Evolutionary conservation across 2,329 filamentous ascomycete species (phyloP).

Genomic region (Cytospora chrysosperma): DNA sequence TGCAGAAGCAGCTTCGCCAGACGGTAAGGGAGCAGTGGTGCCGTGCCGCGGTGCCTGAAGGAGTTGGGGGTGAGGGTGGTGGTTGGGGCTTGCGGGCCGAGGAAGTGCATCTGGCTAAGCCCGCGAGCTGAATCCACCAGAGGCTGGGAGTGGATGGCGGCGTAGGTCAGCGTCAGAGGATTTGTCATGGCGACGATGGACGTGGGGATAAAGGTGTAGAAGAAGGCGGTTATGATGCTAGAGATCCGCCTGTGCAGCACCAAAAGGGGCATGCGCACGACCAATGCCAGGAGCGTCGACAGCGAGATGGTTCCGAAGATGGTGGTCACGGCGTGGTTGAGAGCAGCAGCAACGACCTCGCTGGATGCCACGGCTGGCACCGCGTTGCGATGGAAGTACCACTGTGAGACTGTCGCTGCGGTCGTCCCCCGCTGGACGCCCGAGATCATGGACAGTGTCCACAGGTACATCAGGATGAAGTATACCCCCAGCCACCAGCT

Average conservation of each 20-base stretch:
- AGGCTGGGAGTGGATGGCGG: constrained; percentile 87
- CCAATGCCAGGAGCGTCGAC: constrained; percentile 75
- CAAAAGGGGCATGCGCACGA: constrained; percentile 81
- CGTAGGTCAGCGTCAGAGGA: constrained; percentile 87
- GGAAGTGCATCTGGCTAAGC: constrained; percentile 77
- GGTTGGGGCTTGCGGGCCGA: constrained; percentile 70
- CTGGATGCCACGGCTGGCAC: constrained; percentile 73
- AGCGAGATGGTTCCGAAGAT: constrained; percentile 92
- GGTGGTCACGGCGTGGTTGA: constrained; percentile 78
- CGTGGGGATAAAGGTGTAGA: constrained; percentile 73
- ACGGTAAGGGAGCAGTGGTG: constrained; percentile 75
- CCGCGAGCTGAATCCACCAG: constrained; percentile 75
- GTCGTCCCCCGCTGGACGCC: constrained; percentile 89
- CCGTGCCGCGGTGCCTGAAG: constrained; percentile 41
- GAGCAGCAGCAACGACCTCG: constrained; percentile 79
- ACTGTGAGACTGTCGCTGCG: constrained; percentile 93
- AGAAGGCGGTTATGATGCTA: constrained; percentile 62
- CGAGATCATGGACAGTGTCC: constrained; percentile 85
- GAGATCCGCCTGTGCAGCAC: constrained; percentile 72
- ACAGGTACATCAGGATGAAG: constrained; percentile 93
- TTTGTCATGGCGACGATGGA: constrained; percentile 85
- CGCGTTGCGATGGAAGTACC: constrained; percentile 95
- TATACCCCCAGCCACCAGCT: constrained; percentile 95
- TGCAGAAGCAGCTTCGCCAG: constrained; percentile 90
- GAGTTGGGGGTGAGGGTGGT: constrained; percentile 64